Conservation (phyloP, 2,329 filamentous ascomycete species). For the Capronia americana region DNA sequence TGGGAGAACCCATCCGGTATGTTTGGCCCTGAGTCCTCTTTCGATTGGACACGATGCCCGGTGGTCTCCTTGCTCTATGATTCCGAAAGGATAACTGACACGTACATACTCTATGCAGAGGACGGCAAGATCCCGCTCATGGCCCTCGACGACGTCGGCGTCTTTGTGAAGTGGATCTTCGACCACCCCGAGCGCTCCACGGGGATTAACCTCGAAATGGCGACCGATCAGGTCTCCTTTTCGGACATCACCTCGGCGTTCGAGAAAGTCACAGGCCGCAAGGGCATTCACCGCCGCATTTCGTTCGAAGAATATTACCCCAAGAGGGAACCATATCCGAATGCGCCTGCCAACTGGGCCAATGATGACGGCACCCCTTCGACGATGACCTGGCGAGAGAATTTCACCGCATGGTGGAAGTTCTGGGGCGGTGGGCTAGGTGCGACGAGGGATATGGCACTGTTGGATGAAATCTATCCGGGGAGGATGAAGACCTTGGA, state of each 20-base stretch:
- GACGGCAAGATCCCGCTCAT: constrained; percentile 52
- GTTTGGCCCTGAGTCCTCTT: neutral
- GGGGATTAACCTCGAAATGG: constrained; percentile 54
- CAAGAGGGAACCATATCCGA: constrained; percentile 23
- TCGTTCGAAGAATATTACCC: constrained; percentile 26
- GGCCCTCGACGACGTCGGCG: constrained; percentile 54
- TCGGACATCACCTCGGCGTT: constrained; percentile 51
- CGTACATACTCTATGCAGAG: constrained; percentile 5
- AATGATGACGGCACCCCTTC: constrained; percentile 40
- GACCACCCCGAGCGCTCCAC: constrained; percentile 52
- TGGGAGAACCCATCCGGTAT: constrained; percentile 50
- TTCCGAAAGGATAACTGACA: neutral
- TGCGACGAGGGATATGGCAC: constrained; percentile 53
- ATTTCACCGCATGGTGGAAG: constrained; percentile 61
- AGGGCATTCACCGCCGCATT: constrained; percentile 43
- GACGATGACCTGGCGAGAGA: constrained; percentile 50
- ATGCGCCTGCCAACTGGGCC: constrained; percentile 26
- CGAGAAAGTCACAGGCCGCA: constrained; percentile 50
- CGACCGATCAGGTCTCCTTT: constrained; percentile 51
- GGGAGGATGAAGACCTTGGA: constrained; percentile 55
- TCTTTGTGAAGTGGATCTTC: constrained; percentile 57
- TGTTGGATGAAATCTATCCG: constrained; percentile 61
- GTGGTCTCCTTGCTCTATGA: neutral
- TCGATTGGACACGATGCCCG: neutral
- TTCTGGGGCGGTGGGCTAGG: constrained; percentile 50